Conservation (phyloP, 2,329 filamentous ascomycete genomes). For the Kalaharituber pfeilii region DNA sequence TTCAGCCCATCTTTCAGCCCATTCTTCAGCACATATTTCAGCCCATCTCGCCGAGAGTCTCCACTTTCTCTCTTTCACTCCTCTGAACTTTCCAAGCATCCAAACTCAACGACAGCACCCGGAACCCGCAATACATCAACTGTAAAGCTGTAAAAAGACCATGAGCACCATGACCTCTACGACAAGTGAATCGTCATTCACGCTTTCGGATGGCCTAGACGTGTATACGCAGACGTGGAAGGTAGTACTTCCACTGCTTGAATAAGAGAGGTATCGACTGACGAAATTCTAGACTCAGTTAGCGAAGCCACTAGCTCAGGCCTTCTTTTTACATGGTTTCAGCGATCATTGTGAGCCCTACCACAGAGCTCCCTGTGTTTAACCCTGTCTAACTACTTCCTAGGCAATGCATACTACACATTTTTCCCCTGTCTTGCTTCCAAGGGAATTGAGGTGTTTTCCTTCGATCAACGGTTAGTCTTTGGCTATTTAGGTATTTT, state of each 20-base stretch:
- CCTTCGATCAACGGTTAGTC: constrained; percentile 55
- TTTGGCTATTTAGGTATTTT: background rate
- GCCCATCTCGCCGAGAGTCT: too few relatives aligned
- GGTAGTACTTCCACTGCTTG: constrained; percentile 35
- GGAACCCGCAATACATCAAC: background rate
- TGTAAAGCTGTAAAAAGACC: background rate
- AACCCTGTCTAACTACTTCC: constrained; percentile 11
- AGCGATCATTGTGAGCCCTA: constrained; percentile 49
- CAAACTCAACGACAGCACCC: too few relatives aligned
- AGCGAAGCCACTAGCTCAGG: constrained; percentile 36
- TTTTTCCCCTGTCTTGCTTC: constrained; percentile 55
- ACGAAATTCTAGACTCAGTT: background rate
- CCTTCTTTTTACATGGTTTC: constrained; percentile 79
- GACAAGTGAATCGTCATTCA: constrained; percentile 36
- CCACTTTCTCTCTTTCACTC: too few relatives aligned
- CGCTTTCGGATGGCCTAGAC: constrained; percentile 35
- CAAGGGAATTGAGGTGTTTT: constrained; percentile 55
- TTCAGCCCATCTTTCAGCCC: too few relatives aligned
- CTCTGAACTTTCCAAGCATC: too few relatives aligned
- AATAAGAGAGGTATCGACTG: too few relatives aligned
- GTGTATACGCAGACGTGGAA: constrained; percentile 47
- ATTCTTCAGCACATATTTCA: too few relatives aligned
- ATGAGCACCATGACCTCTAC: constrained; percentile 23
- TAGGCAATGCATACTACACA: constrained; percentile 53
- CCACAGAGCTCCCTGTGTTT: background rate